A percentile compares a stretch with the other conserved stretches of the same genome.
phyloP scores from a whole-genome alignment of 2,329 filamentous ascomycete species.

The Penicillium sclerotiorum region DNA sequence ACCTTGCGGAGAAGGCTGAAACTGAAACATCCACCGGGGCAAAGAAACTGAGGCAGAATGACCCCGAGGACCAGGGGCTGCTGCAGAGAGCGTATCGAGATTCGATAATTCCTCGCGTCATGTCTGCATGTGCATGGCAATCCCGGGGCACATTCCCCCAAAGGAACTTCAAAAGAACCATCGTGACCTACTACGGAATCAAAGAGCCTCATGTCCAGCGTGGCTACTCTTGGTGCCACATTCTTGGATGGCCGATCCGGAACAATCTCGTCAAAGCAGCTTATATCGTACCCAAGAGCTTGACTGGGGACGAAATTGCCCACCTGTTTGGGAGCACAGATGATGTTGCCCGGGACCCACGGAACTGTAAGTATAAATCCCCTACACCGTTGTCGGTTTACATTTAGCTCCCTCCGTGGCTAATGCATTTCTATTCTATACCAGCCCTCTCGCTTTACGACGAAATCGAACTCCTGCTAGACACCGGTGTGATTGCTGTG shows the following conservation, averaged over 20 bases:
- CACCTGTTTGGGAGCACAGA: not conserved
- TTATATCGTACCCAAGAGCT: not conserved
- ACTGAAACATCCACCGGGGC: no score
- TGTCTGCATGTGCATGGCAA: no score
- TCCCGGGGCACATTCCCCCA: no score
- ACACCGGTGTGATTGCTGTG: not conserved
- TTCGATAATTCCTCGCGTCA: no score
- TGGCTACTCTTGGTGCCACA: not conserved
- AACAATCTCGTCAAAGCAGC: not conserved
- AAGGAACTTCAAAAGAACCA: not conserved
- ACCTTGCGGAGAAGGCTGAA: no score
- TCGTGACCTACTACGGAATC: not conserved
- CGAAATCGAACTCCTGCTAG: not conserved
- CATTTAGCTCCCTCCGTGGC: not conserved
- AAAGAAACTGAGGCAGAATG: no score
- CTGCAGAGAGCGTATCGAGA: no score
- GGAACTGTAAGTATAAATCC: not conserved
- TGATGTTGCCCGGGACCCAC: not conserved
- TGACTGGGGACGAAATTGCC: not conserved
- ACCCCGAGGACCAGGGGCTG: no score
- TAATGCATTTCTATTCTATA: not conserved
- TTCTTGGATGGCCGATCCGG: not conserved
- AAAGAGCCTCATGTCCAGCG: not conserved
- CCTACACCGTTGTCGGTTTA: not conserved
- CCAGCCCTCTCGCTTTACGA: not conserved